A percentile compares a stretch with the other conserved stretches of the same genome.
These are phyloP conservation scores for Talaromyces sp. DNA, from an alignment of 2,329 filamentous ascomycete species.

Conservation along the genomic window DNA sequence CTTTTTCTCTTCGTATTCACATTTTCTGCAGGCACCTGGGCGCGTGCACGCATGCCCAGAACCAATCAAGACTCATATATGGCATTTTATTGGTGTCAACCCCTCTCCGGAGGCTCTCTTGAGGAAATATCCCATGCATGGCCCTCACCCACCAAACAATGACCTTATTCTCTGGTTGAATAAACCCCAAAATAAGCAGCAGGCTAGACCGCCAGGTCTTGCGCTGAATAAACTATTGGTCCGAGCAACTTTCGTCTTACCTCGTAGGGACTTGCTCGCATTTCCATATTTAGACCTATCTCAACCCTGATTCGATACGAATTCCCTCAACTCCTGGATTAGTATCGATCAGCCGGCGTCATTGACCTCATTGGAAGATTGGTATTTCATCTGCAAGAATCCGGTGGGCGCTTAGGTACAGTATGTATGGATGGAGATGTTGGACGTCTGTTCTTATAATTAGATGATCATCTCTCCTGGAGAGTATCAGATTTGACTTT, in stretches of 20 bases:
- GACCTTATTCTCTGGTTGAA: neutral
- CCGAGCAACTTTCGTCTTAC: neutral
- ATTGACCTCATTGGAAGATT: neutral
- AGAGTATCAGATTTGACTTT: neutral
- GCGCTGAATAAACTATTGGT: constrained; percentile 1
- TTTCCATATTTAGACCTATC: constrained; percentile 9
- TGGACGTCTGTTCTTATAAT: constrained; percentile 12
- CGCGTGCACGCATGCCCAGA: neutral
- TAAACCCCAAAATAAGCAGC: neutral
- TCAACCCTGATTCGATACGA: constrained; percentile 1
- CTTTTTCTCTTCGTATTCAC: neutral
- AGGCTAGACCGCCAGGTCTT: neutral
- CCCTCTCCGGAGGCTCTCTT: neutral
- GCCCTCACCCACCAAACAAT: neutral
- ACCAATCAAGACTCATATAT: neutral
- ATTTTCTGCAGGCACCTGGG: neutral
- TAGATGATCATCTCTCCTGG: constrained; percentile 6
- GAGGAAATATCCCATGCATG: neutral
- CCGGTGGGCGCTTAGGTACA: neutral
- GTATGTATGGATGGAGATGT: neutral
- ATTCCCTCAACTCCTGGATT: neutral
- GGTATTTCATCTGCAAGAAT: neutral
- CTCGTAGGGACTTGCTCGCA: neutral
- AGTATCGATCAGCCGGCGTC: neutral
- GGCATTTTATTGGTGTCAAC: neutral